Base-by-base conservation (phyloP, 1,139 yeast species). In the Pichia sp. region DNA sequence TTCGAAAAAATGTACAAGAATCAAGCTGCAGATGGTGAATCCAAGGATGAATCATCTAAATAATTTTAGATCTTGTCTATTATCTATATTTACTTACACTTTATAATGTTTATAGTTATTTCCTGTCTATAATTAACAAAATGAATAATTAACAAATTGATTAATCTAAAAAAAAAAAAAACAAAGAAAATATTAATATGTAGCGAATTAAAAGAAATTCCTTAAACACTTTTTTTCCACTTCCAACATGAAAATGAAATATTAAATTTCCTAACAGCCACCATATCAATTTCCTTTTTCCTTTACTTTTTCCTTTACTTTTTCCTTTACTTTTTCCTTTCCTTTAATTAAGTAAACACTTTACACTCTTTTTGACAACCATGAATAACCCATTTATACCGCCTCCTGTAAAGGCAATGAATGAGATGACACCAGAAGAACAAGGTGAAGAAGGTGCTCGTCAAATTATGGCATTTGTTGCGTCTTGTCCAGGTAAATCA, bases 1-100 rank as follows among this genome's bases (percentile, higher is more conserved):
- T 91, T 91, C 70, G 96, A 88, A 76, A 85, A 87, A 73, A 82
- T 89, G 73, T 89, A 89, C 87, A 89, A 88, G 77, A 81, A 83
- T 69, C 62, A 59, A 49, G 49, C 50, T 40, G 37, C 43, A 13
- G 26, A 39, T 20, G n/a, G n/a, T n/a, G 47, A 43, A 29, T 38
- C 47, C 14, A 39, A 45, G 30, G 46, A 47, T 14, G 43, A 41
- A 22, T 34, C 45, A 42, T 39, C 38, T 37, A 38, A 38, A 14
- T 42, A 26, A 19, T 22, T 18, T 20, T 7, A 21, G 9, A 26
- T 13, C n/a, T n/a, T n/a, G n/a, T n/a, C n/a, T n/a, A n/a, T n/a
- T n/a, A n/a, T n/a, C n/a, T n/a, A n/a, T n/a, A n/a, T n/a, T n/a
- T n/a, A n/a, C n/a, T n/a, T n/a, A n/a, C n/a, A n/a, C n/a, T n/a